A percentile compares a stretch with the other conserved stretches of the same genome.
phyloP scores from a whole-genome alignment of 2,329 filamentous ascomycete genomes.

The Penicillium janthinellum region DNA sequence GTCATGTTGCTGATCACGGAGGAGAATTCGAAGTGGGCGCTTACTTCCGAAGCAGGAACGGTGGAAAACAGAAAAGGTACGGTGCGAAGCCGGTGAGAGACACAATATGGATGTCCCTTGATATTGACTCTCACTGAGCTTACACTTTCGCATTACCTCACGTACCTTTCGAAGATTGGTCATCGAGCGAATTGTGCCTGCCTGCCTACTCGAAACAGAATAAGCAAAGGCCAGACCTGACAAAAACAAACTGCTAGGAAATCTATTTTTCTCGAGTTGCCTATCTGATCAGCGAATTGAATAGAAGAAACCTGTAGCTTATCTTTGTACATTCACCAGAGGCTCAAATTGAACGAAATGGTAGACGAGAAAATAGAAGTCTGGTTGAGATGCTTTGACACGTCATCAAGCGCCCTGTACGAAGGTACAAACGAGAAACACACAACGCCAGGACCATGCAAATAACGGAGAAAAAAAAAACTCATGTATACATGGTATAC shows the following conservation, averaged over 20 bases:
- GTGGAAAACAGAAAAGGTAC: too few species aligned
- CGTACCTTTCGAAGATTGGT: too few species aligned
- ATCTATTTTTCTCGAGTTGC: constrained; percentile 35
- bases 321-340: constrained; percentile 34
- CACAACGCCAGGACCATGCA: constrained; percentile 41
- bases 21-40: too few species aligned
- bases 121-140: too few species aligned
- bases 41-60: too few species aligned
- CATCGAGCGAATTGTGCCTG: too few species aligned
- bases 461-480: constrained; percentile 11
- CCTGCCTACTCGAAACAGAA: too few species aligned
- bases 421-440: constrained; percentile 14
- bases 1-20: too few species aligned
- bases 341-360: constrained; percentile 17
- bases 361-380: background rate
- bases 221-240: too few species aligned
- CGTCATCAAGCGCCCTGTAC: background rate
- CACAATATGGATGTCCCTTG: too few species aligned
- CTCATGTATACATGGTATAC: constrained; percentile 25
- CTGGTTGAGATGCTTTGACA: background rate
- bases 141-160: too few species aligned
- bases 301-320: constrained; percentile 24
- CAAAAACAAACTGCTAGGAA: constrained; percentile 5
- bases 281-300: constrained; percentile 7
- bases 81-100: too few species aligned